Percentiles rank a stretch among this genome's conserved stretches.
Evolutionary conservation across 257 asterid genomes (phyloP).

Genomic region (Anisodus acutangulus): DNA sequence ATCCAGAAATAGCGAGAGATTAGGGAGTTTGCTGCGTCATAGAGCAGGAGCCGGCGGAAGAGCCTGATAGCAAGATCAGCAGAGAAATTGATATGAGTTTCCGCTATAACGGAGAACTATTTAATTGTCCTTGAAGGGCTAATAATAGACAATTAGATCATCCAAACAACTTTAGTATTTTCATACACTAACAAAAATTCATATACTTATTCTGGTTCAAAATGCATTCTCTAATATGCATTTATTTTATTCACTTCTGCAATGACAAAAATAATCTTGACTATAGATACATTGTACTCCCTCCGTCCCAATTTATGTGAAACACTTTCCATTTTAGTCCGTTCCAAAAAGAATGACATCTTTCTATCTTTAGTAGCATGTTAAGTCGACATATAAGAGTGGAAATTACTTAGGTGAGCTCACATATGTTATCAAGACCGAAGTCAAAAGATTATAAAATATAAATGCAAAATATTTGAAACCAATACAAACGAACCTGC

Average conservation of each 20-base stretch:
- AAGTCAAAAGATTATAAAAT: not conserved
- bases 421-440: not conserved
- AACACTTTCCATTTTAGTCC: no score
- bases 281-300: no score
- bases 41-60: not conserved
- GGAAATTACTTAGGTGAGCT: not conserved
- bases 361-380: not conserved
- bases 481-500: not conserved
- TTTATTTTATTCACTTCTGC: no score
- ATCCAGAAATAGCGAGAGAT: not conserved
- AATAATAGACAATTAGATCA: not conserved
- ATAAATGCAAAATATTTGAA: not conserved
- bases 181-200: not conserved
- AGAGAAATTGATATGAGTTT: not conserved
- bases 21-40: not conserved
- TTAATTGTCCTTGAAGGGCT: not conserved
- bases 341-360: no score
- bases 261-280: no score
- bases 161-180: not conserved
- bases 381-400: not conserved
- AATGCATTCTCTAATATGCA: not conserved
- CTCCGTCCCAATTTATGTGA: no score
- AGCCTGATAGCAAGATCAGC: slow-evolving; percentile 21
- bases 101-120: not conserved
- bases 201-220: not conserved